phyloP scores from a whole-genome alignment of 805 yeast species.

The Naumovozyma baii region DNA sequence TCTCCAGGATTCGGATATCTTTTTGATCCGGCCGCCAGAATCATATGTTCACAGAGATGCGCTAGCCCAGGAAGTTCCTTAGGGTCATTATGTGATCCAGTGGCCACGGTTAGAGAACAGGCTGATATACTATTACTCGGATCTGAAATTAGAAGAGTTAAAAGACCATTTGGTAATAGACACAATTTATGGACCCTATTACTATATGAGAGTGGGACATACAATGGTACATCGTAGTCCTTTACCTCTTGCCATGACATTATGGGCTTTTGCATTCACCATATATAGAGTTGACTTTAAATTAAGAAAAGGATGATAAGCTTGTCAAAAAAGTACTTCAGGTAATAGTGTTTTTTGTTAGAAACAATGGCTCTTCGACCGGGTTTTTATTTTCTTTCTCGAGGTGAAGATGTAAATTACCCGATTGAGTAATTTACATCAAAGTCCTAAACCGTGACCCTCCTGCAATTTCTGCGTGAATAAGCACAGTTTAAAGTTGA shows the following conservation, averaged over 20 bases:
- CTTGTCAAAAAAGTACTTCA: too few relatives aligned
- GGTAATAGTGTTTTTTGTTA: too few relatives aligned
- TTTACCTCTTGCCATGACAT: conserved; percentile 17
- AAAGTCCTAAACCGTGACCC: too few relatives aligned
- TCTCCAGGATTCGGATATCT: conserved; percentile 39
- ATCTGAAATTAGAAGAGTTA: conserved; percentile 64
- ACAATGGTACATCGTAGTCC: conserved; percentile 18
- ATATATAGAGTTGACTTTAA: too few relatives aligned
- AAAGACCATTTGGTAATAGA: conserved; percentile 57
- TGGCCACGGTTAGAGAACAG: conserved; percentile 62
- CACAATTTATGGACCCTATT: conserved; percentile 37
- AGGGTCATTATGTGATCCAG: conserved; percentile 80
- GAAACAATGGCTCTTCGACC: too few relatives aligned
- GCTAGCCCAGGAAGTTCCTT: conserved; percentile 67
- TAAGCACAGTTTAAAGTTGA: too few relatives aligned
- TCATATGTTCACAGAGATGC: conserved; percentile 78
- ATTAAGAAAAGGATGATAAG: too few relatives aligned
- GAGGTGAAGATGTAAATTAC: too few relatives aligned
- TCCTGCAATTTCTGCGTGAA: too few relatives aligned
- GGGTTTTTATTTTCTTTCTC: too few relatives aligned
- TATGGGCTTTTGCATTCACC: too few relatives aligned
- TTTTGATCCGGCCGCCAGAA: conserved; percentile 45
- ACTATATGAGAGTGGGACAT: conserved; percentile 31
- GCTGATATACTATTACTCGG: conserved; percentile 55
- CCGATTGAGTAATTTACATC: too few relatives aligned